These are phyloP conservation scores for Alternaria brassicicola DNA, from an alignment of 2,329 filamentous ascomycete species.

Conservation along the genomic window DNA sequence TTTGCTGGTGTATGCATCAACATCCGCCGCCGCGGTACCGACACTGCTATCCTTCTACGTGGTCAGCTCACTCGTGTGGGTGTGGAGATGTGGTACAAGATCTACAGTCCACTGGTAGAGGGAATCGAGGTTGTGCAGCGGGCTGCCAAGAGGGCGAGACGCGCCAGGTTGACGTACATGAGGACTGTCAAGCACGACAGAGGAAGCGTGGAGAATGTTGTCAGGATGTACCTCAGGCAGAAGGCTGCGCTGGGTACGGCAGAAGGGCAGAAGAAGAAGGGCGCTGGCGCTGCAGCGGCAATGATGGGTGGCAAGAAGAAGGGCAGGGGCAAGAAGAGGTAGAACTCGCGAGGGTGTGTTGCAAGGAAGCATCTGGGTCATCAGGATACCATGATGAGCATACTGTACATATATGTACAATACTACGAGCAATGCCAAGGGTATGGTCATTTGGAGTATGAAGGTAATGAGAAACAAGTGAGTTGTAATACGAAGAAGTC, in stretches of 20 bases:
- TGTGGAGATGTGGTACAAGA: slow-evolving; percentile 97
- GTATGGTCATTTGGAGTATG: not conserved
- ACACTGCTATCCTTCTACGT: slow-evolving; percentile 84
- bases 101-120: slow-evolving; percentile 87
- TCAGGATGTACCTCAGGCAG: slow-evolving; percentile 45
- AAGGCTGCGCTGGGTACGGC: slow-evolving; percentile 45
- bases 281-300: slow-evolving; percentile 23
- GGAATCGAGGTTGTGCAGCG: slow-evolving; percentile 94
- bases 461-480: not conserved
- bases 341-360: slow-evolving; percentile 12
- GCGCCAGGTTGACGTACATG: slow-evolving; percentile 91
- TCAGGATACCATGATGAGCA: not conserved
- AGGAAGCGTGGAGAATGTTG: slow-evolving; percentile 48
- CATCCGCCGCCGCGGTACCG: slow-evolving; percentile 82
- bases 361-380: not conserved
- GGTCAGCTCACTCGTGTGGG: slow-evolving; percentile 85
- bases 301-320: slow-evolving; percentile 39
- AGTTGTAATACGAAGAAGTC: not conserved
- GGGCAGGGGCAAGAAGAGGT: slow-evolving; percentile 41
- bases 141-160: slow-evolving; percentile 79
- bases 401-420: slow-evolving; percentile 16
- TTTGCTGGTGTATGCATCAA: slow-evolving; percentile 88
- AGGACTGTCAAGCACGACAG: slow-evolving; percentile 55
- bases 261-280: slow-evolving; percentile 40
- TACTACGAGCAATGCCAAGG: slow-evolving; percentile 5